Base-by-base conservation (phyloP, 805 yeast species). In the Yamadazyma laniorum region DNA sequence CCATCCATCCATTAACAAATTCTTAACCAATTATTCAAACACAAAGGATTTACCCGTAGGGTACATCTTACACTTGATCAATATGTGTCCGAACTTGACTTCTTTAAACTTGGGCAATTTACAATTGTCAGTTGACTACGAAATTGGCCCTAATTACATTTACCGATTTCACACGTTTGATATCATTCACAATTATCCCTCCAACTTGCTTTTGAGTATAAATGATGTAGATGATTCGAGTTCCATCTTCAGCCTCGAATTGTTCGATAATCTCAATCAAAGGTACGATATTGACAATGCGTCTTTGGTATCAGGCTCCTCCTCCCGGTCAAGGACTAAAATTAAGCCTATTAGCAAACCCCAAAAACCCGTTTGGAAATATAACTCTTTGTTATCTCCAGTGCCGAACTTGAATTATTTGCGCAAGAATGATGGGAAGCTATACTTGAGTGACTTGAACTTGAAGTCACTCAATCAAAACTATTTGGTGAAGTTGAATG, bases 41-140 rank as follows among this genome's bases (percentile, higher is more conserved):
- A 72, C 82, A n/a, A 78, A 74, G 48, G 96, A 88, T 55, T 55
- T 88, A 5, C 96, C 96, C 1, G 62, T 82, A 19, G 96, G 96
- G 0, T 77, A 79, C 45, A 51, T 89, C 7, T 53, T 88, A 11
- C 95, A 85, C 55, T 51, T 87, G 25, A 52, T 88, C 26, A 72
- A 72, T n/a, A 62, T 76, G 23, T 89, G 96, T 53, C 78, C 78
- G 11, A 81, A 83, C 47, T 49, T 88, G 25, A 59, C 54, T 12
- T 49, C 61, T 3, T 48, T 88, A 17, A 71, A 88, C 49, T 56
- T 88, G n/a, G 79, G 79, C 4, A 72, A 74, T 33, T 49, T 87
- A 6, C 73, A 84, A 1, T 61, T 86, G 7, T 81, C 86, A 5
- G 63, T 69, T 12, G 96, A 88, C 60, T 87, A 82, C 52, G 72